Percentiles rank a stretch among this genome's conserved stretches.
Evolutionary conservation across 148 eudicot genomes (phyloP).

Genomic region (Vaccinium darrowii): DNA sequence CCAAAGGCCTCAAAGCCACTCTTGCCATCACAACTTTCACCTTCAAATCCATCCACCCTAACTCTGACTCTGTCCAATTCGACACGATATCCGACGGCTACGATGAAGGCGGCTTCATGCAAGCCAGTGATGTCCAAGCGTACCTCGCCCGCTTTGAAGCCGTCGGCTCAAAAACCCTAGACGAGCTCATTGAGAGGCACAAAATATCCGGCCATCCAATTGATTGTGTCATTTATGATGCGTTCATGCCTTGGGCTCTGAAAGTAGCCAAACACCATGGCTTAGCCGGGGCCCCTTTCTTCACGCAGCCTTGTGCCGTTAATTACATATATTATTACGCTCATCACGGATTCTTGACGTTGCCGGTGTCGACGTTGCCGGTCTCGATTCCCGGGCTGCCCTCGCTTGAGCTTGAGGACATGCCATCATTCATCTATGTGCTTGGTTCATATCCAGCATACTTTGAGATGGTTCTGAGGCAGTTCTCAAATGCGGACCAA

Average conservation of each 20-base stretch:
- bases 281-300: slow-evolving; percentile 34
- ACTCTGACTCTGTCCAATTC: slow-evolving; percentile 21
- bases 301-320: slow-evolving; percentile 44
- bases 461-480: slow-evolving; percentile 45
- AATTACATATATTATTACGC: slow-evolving; percentile 32
- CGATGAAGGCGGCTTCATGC: slow-evolving; percentile 34
- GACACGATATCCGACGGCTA: slow-evolving; percentile 49
- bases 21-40: slow-evolving; percentile 39
- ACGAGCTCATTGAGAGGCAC: slow-evolving; percentile 25
- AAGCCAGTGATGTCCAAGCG: slow-evolving; percentile 22
- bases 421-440: slow-evolving; percentile 48
- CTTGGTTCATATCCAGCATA: slow-evolving; percentile 58
- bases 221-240: slow-evolving; percentile 39
- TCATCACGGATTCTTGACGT: slow-evolving; percentile 20
- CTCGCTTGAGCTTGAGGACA: slow-evolving; percentile 33
- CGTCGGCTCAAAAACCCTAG: slow-evolving; percentile 32
- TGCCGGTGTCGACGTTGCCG: slow-evolving; percentile 25
- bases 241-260: slow-evolving; percentile 44
- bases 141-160: slow-evolving; percentile 29
- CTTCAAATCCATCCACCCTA: slow-evolving; percentile 19
- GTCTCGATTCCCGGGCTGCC: slow-evolving; percentile 52
- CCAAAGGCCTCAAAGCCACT: slow-evolving; percentile 44
- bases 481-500: slow-evolving; percentile 44
- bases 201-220: slow-evolving; percentile 22
- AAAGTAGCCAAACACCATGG: slow-evolving; percentile 36